Base-by-base conservation (phyloP, 768 basidiomycete genomes). In the Agrocybe pediades region DNA sequence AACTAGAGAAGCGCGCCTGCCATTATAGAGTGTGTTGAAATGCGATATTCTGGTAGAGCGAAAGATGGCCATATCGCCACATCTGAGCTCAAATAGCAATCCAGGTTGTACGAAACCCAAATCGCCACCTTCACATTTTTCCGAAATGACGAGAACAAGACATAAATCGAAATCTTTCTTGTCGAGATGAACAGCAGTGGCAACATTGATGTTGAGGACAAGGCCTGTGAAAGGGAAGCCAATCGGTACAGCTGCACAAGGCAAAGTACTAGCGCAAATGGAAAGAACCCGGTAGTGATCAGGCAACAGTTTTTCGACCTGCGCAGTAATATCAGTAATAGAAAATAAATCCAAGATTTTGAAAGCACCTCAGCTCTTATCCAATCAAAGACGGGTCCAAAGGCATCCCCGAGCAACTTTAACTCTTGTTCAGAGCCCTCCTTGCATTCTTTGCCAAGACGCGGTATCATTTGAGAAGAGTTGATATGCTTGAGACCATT, bases 1-100 rank as follows among this genome's bases (percentile, higher is more conserved):
- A 30, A 52, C 51, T n/a, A 52, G 16, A 23, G 51, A 52, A 13
- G 51, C 51, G 3, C 43, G n/a, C 9, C 17, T 43, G 15, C 51
- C 51, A 15, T 5, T 45, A 17, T 36, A 52, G n/a, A 45, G 42
- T 9, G 20, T 24, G n/a, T 51, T 51, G 20, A 51, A 51, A 17
- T 51, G 49, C 19, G 40, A 41, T 2, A 51, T 41, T 13, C 29
- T 29, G 3, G 17, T 41, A 2, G 49, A 51, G 39, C 9, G 24
- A 20, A 51, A 51, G 15, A 51, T 51, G 0, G 42, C 9, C 23
- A 51, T 21, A 51, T 51, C 49, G 17, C 49, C 49, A 25, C 27
- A 26, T 8, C 25, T 41, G 6, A 42, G 17, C 19, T 17, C 41
- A 15, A 51, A n/a, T 25, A 41, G n/a, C 7, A 51, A 13, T 11